Percentiles rank a stretch among this genome's conserved stretches.
Evolutionary conservation across 2,329 filamentous ascomycete species (phyloP).

Genomic region (Claviceps maximensis): DNA sequence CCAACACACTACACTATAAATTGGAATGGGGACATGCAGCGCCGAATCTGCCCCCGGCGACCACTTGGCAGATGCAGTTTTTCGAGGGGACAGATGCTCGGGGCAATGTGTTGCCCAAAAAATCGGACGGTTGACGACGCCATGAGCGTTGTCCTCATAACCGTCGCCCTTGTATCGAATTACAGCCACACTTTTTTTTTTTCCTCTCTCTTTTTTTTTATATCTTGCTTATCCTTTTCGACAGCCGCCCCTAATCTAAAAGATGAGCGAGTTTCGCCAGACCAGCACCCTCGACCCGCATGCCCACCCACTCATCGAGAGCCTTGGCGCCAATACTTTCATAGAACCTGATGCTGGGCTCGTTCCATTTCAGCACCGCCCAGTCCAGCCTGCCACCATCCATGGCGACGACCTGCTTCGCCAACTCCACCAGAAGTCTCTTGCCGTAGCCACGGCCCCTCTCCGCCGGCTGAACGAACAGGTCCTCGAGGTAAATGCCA

Average conservation of each 20-base stretch:
- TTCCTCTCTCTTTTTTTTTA: too few relatives aligned
- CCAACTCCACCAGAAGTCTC: constrained; percentile 58
- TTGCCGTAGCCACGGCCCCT: constrained; percentile 71
- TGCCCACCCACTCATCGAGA: constrained; percentile 60
- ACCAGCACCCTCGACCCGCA: constrained; percentile 58
- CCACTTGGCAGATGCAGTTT: constrained; percentile 25
- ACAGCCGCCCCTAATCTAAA: constrained; percentile 17
- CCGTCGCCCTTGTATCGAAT: too few relatives aligned
- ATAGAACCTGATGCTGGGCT: constrained; percentile 82
- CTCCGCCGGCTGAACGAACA: constrained; percentile 64
- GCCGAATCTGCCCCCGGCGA: constrained; percentile 16
- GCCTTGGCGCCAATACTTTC: constrained; percentile 51
- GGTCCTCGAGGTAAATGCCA: constrained; percentile 85
- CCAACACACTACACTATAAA: constrained; percentile 17
- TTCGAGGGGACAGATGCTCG: constrained; percentile 31
- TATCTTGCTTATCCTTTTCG: too few relatives aligned
- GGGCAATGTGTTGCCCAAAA: constrained; percentile 11
- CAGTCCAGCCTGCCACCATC: constrained; percentile 71
- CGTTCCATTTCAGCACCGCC: constrained; percentile 87
- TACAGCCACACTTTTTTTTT: too few relatives aligned
- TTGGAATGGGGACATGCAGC: constrained; percentile 33
- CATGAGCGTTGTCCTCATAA: neutral
- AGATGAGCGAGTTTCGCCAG: constrained; percentile 45
- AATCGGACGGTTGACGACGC: neutral
- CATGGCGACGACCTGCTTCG: constrained; percentile 63